Evolutionary conservation across 1,139 yeast species (phyloP), one percentile per base, ranked within the genome.

Genomic region (Yamadazyma siamensis): DNA sequence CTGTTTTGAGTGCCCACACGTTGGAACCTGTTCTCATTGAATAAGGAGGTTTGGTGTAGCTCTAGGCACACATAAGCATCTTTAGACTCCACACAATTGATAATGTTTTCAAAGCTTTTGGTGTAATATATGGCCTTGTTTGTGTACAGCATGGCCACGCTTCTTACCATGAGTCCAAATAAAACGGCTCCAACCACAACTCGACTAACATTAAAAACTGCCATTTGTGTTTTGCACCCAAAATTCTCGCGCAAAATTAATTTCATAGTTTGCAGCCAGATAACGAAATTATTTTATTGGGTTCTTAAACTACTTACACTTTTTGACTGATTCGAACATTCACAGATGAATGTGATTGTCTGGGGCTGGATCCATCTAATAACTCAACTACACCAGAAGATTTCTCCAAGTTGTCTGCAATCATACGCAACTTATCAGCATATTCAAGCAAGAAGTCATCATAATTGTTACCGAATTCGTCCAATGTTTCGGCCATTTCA

Each of bases 401-500:
- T 17, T 33, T 33, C 15, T 47, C 51, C 15, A 43, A 29, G 12
- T 35, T 21, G 26, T 43, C 44, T 10, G 45, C 44, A 13, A 49
- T 41, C 8, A 25, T 31, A 25, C 52, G 36, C 20, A 52, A 40
- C 32, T 37, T 45, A n/a, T 33, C 30, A 15, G 50, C 50, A 29
- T 53, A 43, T 14, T 35, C 28, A 8, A 34, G 28, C 36, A 50
- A 47, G 29, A 52, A 47, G 21, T 39, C 48, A 15, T 48, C 54
- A 29, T 50, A 51, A 29, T 52, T 42, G 32, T 51, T 51, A 17
- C 54, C 57, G 31, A 50, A 55, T 39, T 56, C 61, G 34, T 56
- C 59, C 10, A 49, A 29, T 11, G 60, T 54, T 34, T 56, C 61
- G 2, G 50, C 50, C 60, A 56, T 56, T 34, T 56, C 61, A 23